phyloP scores from a whole-genome alignment of 345 rosid genomes.

The Acer campestre region DNA sequence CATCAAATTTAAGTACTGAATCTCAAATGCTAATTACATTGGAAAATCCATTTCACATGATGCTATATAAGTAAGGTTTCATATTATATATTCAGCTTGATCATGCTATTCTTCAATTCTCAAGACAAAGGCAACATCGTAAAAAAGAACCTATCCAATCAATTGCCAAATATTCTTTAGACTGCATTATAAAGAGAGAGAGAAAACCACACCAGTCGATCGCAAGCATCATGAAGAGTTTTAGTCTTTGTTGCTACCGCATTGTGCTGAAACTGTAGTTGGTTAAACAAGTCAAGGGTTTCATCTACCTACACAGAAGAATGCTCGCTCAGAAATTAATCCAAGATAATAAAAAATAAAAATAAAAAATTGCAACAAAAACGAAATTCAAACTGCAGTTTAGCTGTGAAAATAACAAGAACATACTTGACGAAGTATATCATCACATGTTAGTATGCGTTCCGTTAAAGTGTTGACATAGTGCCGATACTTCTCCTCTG shows the following conservation, averaged over 20 bases:
- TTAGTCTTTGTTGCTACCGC: slow-evolving; percentile 96
- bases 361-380: slow-evolving; percentile 8
- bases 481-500: slow-evolving; percentile 94
- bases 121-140: not conserved
- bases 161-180: slow-evolving; percentile 9
- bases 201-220: slow-evolving; percentile 67
- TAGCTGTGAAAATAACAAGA: slow-evolving; percentile 18
- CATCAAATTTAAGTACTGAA: not conserved
- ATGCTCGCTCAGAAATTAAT: not conserved
- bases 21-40: not conserved
- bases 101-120: not conserved
- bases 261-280: slow-evolving; percentile 88
- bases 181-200: not conserved
- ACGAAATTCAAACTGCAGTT: not conserved
- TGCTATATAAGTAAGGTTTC: not conserved
- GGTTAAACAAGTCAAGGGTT: slow-evolving; percentile 80
- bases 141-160: not conserved
- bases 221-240: slow-evolving; percentile 99
- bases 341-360: not conserved
- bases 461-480: slow-evolving; percentile 78
- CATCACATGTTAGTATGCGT: slow-evolving; percentile 89
- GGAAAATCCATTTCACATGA: slow-evolving; percentile 12
- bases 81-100: not conserved
- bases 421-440: slow-evolving; percentile 76
- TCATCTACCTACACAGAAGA: slow-evolving; percentile 76